Conservation (phyloP, 2,329 filamentous ascomycete genomes). For the Clonostachys rosea region DNA sequence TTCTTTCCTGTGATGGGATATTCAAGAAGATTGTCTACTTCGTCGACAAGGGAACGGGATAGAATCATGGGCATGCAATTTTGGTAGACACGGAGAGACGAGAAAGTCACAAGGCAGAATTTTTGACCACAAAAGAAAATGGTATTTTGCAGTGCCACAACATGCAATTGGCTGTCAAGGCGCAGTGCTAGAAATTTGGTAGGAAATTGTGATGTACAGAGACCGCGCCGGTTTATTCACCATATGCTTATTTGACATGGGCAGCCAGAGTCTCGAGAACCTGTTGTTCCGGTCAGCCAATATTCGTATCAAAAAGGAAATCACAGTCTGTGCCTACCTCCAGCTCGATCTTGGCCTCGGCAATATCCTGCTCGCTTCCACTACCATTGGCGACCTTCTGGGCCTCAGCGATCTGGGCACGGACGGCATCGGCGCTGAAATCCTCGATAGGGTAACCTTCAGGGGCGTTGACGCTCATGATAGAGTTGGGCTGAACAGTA, state of each 20-base stretch:
- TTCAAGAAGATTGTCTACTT: no score
- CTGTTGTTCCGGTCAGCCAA: conserved; percentile 42
- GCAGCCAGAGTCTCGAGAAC: conserved; percentile 81
- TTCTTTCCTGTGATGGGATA: no score
- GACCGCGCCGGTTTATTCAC: conserved; percentile 33
- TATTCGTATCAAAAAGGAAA: not conserved
- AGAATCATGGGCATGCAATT: no score
- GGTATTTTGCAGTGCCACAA: not conserved
- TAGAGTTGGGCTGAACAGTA: conserved; percentile 90
- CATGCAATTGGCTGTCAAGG: no score
- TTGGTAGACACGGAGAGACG: no score
- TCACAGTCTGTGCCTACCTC: conserved; percentile 59
- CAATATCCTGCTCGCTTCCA: conserved; percentile 95
- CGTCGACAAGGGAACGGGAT: no score
- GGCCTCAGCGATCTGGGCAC: conserved; percentile 86
- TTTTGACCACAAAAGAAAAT: not conserved
- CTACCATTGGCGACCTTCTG: conserved; percentile 89
- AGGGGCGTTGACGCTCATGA: conserved; percentile 96
- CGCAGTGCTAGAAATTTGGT: not conserved
- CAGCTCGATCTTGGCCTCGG: conserved; percentile 98
- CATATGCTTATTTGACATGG: conserved; percentile 70
- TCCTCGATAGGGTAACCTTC: conserved; percentile 94
- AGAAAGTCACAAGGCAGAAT: no score
- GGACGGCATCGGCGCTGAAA: conserved; percentile 89
- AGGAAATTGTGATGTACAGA: conserved; percentile 32